Evolutionary conservation across 169 alveolate species (phyloP).

Genomic region (Eimeria acervulina): DNA sequence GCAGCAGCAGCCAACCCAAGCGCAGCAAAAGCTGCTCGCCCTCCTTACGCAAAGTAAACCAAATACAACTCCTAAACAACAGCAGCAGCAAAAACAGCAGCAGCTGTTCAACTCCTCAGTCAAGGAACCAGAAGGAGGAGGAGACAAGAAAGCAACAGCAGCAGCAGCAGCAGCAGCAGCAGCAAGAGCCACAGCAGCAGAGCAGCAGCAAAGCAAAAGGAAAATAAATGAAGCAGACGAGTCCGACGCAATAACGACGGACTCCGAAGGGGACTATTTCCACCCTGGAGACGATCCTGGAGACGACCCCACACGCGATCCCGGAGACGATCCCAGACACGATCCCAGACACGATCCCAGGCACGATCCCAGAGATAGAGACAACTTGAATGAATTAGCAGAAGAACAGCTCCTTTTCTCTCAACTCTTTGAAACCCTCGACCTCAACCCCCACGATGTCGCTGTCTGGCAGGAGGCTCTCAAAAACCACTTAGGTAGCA

Average conservation of each 20-base stretch:
- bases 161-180: neutral
- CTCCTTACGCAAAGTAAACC: neutral
- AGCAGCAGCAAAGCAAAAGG: too few relatives aligned
- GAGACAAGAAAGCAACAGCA: too few relatives aligned
- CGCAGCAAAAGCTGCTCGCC: neutral
- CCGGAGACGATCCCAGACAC: neutral
- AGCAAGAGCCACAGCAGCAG: too few relatives aligned
- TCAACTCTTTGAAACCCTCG: neutral
- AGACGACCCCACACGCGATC: slow-evolving; percentile 1
- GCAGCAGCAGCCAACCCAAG: neutral
- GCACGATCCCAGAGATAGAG: neutral
- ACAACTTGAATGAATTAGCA: neutral
- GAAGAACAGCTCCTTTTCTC: neutral
- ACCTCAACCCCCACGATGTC: neutral
- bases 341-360: neutral
- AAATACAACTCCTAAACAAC: too few relatives aligned
- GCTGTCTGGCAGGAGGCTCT: neutral
- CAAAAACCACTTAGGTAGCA: neutral
- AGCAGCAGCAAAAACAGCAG: too few relatives aligned
- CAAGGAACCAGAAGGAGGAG: too few relatives aligned
- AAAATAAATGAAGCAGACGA: neutral
- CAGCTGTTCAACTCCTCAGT: too few relatives aligned
- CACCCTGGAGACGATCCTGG: slow-evolving; percentile 25
- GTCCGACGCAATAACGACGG: neutral
- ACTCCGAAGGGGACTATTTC: neutral